These are phyloP conservation scores for Tetrahymena borealis DNA, from an alignment of 73 alveolate species.

Conservation along the genomic window DNA sequence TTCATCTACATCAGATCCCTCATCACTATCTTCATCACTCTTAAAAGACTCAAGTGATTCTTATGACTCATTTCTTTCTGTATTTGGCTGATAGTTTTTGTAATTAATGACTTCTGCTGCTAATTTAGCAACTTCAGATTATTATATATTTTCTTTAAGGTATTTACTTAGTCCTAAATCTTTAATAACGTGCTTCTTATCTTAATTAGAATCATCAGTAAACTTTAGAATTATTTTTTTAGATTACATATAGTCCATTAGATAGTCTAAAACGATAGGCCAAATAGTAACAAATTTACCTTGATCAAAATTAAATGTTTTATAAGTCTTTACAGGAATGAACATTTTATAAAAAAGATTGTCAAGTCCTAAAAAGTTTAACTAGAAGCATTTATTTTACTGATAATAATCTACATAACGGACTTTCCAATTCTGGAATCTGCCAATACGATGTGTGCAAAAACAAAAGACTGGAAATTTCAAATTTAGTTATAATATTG, in stretches of 20 bases:
- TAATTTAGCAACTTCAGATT: not conserved
- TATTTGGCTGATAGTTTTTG: not conserved
- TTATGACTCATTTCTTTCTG: not conserved
- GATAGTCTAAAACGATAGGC: not conserved
- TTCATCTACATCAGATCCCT: not conserved
- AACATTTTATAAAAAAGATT: not conserved
- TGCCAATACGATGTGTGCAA: not conserved
- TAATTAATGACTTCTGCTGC: not conserved
- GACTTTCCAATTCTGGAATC: not conserved
- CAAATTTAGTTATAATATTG: not conserved
- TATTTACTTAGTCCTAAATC: not conserved
- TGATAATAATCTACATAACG: not conserved
- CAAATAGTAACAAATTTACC: not conserved
- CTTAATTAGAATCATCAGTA: not conserved
- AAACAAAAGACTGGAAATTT: not conserved
- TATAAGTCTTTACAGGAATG: not conserved
- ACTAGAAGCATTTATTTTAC: not conserved
- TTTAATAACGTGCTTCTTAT: not conserved
- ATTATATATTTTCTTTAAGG: not conserved
- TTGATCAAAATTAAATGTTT: not conserved
- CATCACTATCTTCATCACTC: not conserved
- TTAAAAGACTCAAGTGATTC: not conserved
- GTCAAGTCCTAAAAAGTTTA: not conserved
- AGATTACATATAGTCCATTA: not conserved
- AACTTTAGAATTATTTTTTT: not conserved